phyloP scores from a whole-genome alignment of 176 grass and related monocot species.

The barley (Hordeum vulgare) region DNA sequence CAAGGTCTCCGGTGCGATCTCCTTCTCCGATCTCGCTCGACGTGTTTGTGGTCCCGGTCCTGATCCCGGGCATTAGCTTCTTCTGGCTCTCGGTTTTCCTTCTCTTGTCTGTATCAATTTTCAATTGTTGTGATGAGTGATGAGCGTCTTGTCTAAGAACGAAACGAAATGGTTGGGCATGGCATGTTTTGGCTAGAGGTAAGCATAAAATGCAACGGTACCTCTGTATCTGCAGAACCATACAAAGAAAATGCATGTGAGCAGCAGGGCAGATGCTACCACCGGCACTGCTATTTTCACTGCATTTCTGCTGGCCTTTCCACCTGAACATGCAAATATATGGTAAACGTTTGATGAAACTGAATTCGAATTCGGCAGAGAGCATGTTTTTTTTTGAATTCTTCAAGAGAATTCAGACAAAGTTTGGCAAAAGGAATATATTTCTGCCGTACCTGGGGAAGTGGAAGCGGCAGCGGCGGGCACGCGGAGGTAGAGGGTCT shows the following conservation, averaged over 20 bases:
- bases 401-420: not conserved
- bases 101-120: conserved; percentile 11
- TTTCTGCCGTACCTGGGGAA: not conserved
- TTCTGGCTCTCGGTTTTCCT: conserved; percentile 11
- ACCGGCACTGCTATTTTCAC: conserved; percentile 23
- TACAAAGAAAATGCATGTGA: conserved; percentile 13
- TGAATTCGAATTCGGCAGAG: not conserved
- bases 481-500: conserved; percentile 49
- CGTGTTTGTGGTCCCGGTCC: not conserved
- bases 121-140: no score
- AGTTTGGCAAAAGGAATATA: not conserved
- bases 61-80: not conserved
- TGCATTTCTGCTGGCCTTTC: not conserved
- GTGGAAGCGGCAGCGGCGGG: not conserved
- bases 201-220: not conserved
- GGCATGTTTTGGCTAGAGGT: not conserved
- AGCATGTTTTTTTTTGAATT: not conserved
- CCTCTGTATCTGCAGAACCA: conserved; percentile 21
- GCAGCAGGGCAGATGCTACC: not conserved
- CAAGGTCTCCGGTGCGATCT: conserved; percentile 5
- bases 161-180: no score
- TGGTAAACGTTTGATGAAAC: not conserved
- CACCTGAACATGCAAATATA: not conserved
- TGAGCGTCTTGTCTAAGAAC: no score
- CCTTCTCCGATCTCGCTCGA: conserved; percentile 5